These are phyloP conservation scores for Magnaporthiopsis poae DNA, from an alignment of 2,329 filamentous ascomycete genomes.

Conservation along the genomic window DNA sequence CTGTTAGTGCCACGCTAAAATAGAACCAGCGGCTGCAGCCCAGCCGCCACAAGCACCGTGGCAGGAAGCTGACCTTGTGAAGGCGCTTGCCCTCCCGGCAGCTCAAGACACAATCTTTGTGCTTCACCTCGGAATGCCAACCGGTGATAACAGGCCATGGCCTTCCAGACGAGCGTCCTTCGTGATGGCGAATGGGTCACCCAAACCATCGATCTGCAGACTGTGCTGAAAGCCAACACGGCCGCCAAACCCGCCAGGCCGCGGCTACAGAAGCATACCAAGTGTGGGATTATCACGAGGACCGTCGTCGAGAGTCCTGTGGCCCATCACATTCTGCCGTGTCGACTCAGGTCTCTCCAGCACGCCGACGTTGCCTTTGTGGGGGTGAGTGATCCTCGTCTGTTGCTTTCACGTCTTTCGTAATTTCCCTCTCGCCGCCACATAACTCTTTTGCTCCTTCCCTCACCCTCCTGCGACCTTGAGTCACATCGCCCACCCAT, in stretches of 20 bases:
- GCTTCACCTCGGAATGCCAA: neutral
- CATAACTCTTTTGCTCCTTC: neutral
- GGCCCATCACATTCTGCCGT: conserved; percentile 67
- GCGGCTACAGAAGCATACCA: conserved; percentile 32
- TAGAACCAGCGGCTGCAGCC: neutral
- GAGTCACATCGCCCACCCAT: neutral
- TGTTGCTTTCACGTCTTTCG: neutral
- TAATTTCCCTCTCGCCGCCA: neutral
- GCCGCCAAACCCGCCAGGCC: conserved; percentile 22
- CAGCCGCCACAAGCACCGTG: neutral
- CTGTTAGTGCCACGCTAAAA: neutral
- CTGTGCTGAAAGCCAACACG: conserved; percentile 30
- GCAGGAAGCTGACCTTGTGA: neutral
- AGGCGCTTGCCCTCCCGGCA: neutral
- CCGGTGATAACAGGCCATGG: conserved; percentile 23
- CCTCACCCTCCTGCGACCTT: neutral
- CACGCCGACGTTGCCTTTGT: conserved; percentile 81
- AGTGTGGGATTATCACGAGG: conserved; percentile 64
- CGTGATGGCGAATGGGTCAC: conserved; percentile 48
- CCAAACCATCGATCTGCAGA: conserved; percentile 37
- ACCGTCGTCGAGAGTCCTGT: conserved; percentile 70
- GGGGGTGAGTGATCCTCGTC: conserved; percentile 45
- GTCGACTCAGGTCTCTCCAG: conserved; percentile 58
- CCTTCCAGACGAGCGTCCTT: conserved; percentile 45
- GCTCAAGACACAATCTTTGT: neutral